A percentile compares a stretch with the other conserved stretches of the same genome.
These are phyloP conservation scores for Calendula officinalis DNA, from an alignment of 129 eudicot genomes.

Conservation along the genomic window DNA sequence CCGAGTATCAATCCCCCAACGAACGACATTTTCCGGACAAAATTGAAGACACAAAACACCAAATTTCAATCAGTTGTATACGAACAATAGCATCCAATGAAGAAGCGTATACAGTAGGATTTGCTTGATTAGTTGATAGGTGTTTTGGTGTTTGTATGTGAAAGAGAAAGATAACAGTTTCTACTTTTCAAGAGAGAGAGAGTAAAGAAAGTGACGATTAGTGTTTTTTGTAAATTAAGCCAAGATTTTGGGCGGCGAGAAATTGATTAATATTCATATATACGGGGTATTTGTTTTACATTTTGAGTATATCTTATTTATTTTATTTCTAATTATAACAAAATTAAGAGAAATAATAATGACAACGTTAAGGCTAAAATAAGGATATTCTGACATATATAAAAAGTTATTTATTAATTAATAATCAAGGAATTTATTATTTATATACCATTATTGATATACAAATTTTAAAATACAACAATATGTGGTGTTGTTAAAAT, in stretches of 20 bases:
- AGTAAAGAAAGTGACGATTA: constrained; percentile 16
- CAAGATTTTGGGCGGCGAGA: constrained; percentile 21
- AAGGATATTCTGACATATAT: too few species aligned
- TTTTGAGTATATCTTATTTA: too few species aligned
- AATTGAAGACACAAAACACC: constrained; percentile 11
- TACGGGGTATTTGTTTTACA: too few species aligned
- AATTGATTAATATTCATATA: neutral
- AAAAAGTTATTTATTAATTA: too few species aligned
- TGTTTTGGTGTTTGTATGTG: constrained; percentile 34
- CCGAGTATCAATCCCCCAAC: constrained; percentile 62
- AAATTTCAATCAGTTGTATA: neutral
- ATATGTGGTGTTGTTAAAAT: too few species aligned
- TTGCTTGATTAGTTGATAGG: constrained; percentile 13
- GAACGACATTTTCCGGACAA: constrained; percentile 49
- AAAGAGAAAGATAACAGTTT: constrained; percentile 29
- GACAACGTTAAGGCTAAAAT: too few species aligned
- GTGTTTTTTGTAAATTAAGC: constrained; percentile 13
- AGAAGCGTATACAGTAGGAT: neutral
- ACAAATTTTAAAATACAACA: too few species aligned
- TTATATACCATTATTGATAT: too few species aligned
- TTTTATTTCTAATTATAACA: too few species aligned
- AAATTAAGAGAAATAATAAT: too few species aligned
- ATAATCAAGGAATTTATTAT: too few species aligned
- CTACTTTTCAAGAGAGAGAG: constrained; percentile 9
- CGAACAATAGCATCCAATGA: constrained; percentile 17